phyloP scores from a whole-genome alignment of 306 rosid genomes.

The Datisca glomerata region DNA sequence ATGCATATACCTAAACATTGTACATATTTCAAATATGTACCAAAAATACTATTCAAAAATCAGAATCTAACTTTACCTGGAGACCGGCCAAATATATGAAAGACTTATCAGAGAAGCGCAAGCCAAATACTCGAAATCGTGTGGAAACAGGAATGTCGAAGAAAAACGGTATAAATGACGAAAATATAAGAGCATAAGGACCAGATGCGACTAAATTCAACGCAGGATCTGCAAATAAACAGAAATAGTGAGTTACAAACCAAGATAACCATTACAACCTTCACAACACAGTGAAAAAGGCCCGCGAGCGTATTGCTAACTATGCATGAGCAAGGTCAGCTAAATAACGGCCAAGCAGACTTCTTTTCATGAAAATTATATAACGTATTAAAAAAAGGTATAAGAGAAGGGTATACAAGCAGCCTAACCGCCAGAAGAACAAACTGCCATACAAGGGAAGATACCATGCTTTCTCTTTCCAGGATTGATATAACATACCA shows the following conservation, averaged over 20 bases:
- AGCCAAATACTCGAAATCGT: slow-evolving; percentile 58
- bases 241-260: slow-evolving; percentile 1
- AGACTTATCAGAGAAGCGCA: slow-evolving; percentile 81
- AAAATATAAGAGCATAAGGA: slow-evolving; percentile 96
- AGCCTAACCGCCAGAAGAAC: too few relatives aligned
- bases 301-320: too few relatives aligned
- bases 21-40: background rate
- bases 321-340: too few relatives aligned
- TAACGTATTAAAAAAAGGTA: too few relatives aligned
- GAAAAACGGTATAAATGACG: slow-evolving; percentile 91
- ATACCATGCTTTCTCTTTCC: too few relatives aligned
- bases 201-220: slow-evolving; percentile 67
- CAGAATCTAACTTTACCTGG: slow-evolving; percentile 44
- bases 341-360: too few relatives aligned
- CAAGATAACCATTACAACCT: slow-evolving; percentile 6
- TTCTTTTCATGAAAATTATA: too few relatives aligned
- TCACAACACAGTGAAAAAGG: too few relatives aligned
- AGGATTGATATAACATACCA: too few relatives aligned
- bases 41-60: slow-evolving; percentile 4
- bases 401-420: too few relatives aligned
- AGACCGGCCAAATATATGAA: slow-evolving; percentile 93
- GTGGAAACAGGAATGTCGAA: slow-evolving; percentile 96
- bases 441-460: too few relatives aligned
- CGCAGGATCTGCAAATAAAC: slow-evolving; percentile 64
- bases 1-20: background rate